Conservation (phyloP, 2,329 filamentous ascomycete species). For the Botrytis fabae region DNA sequence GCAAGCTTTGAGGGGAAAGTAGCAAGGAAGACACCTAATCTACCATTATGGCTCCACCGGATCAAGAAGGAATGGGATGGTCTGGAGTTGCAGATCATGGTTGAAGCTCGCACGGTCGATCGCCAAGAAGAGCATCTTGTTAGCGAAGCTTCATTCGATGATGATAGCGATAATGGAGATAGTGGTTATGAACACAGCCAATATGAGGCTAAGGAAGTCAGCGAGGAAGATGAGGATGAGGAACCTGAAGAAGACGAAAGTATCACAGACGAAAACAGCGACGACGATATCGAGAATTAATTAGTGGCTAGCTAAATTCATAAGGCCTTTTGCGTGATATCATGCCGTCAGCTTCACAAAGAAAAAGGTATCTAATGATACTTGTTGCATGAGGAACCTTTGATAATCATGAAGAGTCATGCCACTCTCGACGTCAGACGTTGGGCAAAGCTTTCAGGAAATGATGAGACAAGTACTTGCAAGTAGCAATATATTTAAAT, state of each 20-base stretch:
- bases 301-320: not conserved
- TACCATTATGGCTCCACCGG: not conserved
- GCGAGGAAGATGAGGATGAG: not conserved
- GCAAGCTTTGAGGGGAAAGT: not conserved
- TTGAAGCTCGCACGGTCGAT: not conserved
- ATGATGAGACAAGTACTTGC: not conserved
- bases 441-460: not conserved
- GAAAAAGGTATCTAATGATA: not conserved
- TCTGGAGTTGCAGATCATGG: not conserved
- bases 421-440: fast-evolving
- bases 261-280: not conserved
- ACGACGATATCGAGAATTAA: not conserved
- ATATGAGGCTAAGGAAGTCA: not conserved
- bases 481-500: not conserved
- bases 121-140: not conserved
- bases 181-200: not conserved
- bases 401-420: too few relatives aligned
- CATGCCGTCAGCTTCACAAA: not conserved
- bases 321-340: fast-evolving
- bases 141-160: not conserved
- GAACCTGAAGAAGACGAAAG: not conserved
- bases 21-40: not conserved
- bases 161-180: not conserved
- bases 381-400: not conserved
- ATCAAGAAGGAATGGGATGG: not conserved